Evolutionary conservation across 176 grass and related monocot species (phyloP), one percentile per base, ranked within the genome.

Genomic region (Tuctoria greenei): DNA sequence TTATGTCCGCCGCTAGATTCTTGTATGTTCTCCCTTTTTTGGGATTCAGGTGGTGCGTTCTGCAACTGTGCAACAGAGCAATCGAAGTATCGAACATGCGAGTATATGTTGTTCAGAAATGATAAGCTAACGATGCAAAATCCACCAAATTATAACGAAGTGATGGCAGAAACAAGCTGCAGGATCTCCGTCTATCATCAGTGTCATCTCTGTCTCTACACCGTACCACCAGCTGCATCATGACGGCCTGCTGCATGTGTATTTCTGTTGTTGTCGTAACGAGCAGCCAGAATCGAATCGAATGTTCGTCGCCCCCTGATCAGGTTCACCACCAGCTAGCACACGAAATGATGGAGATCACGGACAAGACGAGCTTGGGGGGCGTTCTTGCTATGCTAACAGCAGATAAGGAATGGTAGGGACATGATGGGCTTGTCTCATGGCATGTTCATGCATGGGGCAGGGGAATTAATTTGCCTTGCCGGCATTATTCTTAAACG

Each of bases 401-500:
- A n/a, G 21, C 39, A 45, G 35, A 23, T 40, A 16, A 16, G 55
- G 38, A 63, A n/a, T 25, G 80, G 25, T 75, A 66, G 71, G 71
- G 71, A 43, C 64, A 62, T 76, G 76, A n/a, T n/a, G n/a, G n/a
- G 61, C 27, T 68, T 61, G 7, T 8, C 16, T 59, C 7, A 38
- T 16, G 16, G 58, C 66, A 18, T 39, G 66, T 58, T 71, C 63
- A 50, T 36, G 18, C n/a, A n/a, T n/a, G n/a, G 26, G 77, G 84
- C 64, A 27, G 58, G 72, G 40, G 70, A 70, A 84, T 84, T 80
- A n/a, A n/a, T n/a, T n/a, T n/a, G n/a, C n/a, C n/a, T n/a, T 16
- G 28, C 18, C 14, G 70, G 37, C 75, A 16, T 27, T 78, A 83
- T 44, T 50, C 40, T 73, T 73, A 26, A n/a, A n/a, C 9, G 10